These are phyloP conservation scores for Naganishia sp. DNA, from an alignment of 1,284 basidiomycete species.

Conservation along the genomic window DNA sequence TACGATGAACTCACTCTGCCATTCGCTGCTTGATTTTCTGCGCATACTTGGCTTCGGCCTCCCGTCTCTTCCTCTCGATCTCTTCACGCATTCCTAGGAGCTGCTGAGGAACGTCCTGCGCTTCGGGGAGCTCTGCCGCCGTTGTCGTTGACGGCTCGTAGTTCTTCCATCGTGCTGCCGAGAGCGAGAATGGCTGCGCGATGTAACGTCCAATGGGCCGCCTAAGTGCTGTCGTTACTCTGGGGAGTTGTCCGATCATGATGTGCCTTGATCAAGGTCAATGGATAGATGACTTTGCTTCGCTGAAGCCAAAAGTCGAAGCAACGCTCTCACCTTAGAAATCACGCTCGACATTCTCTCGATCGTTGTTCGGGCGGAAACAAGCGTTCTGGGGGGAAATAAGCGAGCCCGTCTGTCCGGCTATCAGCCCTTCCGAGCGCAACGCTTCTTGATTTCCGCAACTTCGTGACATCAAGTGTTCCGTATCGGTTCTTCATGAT, in stretches of 20 bases:
- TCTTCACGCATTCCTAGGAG: conserved; percentile 42
- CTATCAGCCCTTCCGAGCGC: background rate
- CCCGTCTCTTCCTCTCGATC: conserved; percentile 49
- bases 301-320: too few relatives aligned
- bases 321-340: background rate
- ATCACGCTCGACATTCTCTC: background rate
- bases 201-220: background rate
- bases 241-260: background rate
- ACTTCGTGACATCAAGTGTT: background rate
- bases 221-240: background rate
- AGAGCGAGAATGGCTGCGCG: conserved; percentile 8
- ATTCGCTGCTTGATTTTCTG: conserved; percentile 50
- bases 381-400: background rate
- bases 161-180: background rate
- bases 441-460: background rate
- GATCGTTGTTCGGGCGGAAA: background rate
- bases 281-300: background rate
- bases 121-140: conserved; percentile 3
- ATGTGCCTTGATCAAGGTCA: too few relatives aligned
- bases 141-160: background rate
- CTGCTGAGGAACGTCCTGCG: conserved; percentile 25
- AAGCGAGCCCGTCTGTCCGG: background rate
- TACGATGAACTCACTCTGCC: conserved; percentile 44
- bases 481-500: background rate
- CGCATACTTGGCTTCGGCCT: conserved; percentile 52